These are phyloP conservation scores for Yarrowia phangngaensis DNA, from an alignment of 805 yeast genomes.

Conservation along the genomic window DNA sequence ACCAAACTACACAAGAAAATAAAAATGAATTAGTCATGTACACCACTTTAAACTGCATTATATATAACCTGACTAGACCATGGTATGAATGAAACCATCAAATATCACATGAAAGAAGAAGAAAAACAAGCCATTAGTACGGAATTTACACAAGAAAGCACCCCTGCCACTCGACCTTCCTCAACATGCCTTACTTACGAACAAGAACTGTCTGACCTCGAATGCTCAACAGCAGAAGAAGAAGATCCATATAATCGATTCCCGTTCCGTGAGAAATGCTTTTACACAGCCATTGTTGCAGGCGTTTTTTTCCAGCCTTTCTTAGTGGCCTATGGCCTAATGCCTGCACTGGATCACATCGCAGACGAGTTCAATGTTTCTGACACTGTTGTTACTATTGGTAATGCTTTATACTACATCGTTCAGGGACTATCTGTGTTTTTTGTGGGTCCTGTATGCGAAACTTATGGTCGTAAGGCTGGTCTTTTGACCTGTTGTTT, in stretches of 20 bases:
- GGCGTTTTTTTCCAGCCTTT: conserved; percentile 23
- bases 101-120: background rate
- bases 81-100: too few relatives aligned
- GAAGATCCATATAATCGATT: conserved; percentile 18
- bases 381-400: conserved; percentile 46
- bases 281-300: conserved; percentile 8
- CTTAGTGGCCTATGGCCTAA: conserved; percentile 44
- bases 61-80: too few relatives aligned
- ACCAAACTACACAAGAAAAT: too few relatives aligned
- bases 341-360: conserved; percentile 52
- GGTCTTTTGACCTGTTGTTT: conserved; percentile 45
- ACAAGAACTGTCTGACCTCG: background rate
- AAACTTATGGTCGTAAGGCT: conserved; percentile 50
- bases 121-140: background rate
- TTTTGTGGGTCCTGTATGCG: conserved; percentile 48
- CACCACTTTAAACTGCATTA: too few relatives aligned
- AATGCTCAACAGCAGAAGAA: background rate
- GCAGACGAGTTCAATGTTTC: conserved; percentile 48
- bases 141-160: too few relatives aligned
- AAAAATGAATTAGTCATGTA: too few relatives aligned
- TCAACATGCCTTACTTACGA: background rate
- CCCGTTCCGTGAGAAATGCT: conserved; percentile 14
- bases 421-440: conserved; percentile 55
- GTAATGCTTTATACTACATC: conserved; percentile 50
- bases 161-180: too few relatives aligned